Conservation (phyloP, 306 rosid species). For the Lathyrus tuberosus region DNA sequence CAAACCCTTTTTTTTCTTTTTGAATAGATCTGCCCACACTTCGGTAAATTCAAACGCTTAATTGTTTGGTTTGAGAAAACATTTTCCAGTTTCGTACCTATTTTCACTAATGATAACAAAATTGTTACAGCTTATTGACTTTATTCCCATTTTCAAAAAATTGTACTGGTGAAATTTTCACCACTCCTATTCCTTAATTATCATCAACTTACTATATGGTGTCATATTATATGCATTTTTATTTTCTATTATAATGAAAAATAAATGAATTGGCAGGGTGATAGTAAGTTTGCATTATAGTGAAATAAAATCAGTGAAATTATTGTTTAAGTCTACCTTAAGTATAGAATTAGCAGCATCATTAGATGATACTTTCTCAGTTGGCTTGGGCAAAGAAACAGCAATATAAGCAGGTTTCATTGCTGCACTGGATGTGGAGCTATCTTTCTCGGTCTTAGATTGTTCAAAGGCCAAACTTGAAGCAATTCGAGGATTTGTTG, state of each 20-base stretch:
- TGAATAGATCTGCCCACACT: slow-evolving; percentile 7
- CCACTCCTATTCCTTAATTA: not conserved
- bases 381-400: slow-evolving; percentile 70
- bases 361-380: slow-evolving; percentile 60
- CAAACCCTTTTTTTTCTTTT: slow-evolving; percentile 1
- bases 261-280: slow-evolving; percentile 10
- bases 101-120: slow-evolving; percentile 9
- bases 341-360: slow-evolving; percentile 75
- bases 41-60: not conserved
- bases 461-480: slow-evolving; percentile 68
- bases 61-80: too few relatives aligned
- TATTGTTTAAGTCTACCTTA: slow-evolving; percentile 58
- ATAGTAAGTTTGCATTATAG: slow-evolving; percentile 8
- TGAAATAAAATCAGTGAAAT: slow-evolving; percentile 22
- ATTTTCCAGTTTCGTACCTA: too few relatives aligned
- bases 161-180: not conserved
- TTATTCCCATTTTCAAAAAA: not conserved
- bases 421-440: slow-evolving; percentile 47
- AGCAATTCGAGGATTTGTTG: slow-evolving; percentile 94
- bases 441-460: slow-evolving; percentile 72
- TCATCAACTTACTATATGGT: slow-evolving; percentile 12
- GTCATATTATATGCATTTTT: slow-evolving; percentile 8
- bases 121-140: not conserved
- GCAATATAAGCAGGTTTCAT: slow-evolving; percentile 85
- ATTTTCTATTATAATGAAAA: slow-evolving; percentile 13